phyloP scores from a whole-genome alignment of 148 eudicot genomes.

The Rhododendron molle region DNA sequence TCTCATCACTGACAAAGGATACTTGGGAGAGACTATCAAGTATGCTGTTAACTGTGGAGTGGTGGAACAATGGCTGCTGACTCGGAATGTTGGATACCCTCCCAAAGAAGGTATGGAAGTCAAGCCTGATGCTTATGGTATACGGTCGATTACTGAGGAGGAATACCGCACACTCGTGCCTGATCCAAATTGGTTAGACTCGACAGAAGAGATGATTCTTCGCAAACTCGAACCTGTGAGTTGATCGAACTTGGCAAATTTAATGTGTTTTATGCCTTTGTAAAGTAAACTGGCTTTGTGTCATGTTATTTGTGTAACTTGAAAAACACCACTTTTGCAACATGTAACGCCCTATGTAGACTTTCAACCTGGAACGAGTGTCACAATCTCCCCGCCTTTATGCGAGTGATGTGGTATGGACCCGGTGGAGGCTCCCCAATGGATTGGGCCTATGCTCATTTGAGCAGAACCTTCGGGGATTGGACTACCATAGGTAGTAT shows the following conservation, averaged over 20 bases:
- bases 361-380: neutral
- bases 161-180: slow-evolving; percentile 47
- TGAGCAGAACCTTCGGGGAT: neutral
- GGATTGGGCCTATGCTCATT: neutral
- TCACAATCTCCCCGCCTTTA: neutral
- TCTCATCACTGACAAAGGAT: slow-evolving; percentile 62
- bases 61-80: slow-evolving; percentile 72
- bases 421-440: neutral
- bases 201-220: neutral
- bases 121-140: slow-evolving; percentile 55
- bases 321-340: slow-evolving; percentile 4
- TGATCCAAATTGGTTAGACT: neutral
- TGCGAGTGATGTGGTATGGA: neutral
- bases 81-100: slow-evolving; percentile 62
- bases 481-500: neutral
- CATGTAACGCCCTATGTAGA: neutral
- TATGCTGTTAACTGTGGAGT: slow-evolving; percentile 83
- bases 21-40: slow-evolving; percentile 58
- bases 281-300: neutral
- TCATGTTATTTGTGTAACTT: neutral
- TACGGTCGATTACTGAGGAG: slow-evolving; percentile 66
- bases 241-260: neutral
- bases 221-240: slow-evolving; percentile 20
- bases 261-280: neutral
- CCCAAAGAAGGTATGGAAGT: slow-evolving; percentile 70